Conservation (phyloP, 257 asterid genomes). For the Nicotiana tomentosiformis region DNA sequence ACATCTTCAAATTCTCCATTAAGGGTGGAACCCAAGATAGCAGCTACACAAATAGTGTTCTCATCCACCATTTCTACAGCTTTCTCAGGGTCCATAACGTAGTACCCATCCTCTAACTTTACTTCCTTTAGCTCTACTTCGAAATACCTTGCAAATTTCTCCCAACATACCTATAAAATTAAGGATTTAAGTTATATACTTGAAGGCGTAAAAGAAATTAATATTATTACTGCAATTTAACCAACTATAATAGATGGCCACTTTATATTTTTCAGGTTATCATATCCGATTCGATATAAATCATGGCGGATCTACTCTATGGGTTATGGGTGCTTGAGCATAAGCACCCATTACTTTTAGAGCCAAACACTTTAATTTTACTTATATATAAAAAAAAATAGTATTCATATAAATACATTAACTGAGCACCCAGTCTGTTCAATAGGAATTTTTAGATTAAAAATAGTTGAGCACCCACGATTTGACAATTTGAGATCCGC, state of each 20-base stretch:
- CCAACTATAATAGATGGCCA: not conserved
- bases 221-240: not conserved
- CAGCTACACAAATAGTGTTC: constrained; percentile 25
- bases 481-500: no score
- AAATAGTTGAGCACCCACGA: no score
- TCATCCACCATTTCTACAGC: constrained; percentile 28
- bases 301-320: no score
- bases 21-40: constrained; percentile 27
- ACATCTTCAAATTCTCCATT: constrained; percentile 32
- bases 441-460: no score
- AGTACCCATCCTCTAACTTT: constrained; percentile 20
- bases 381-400: no score
- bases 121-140: constrained; percentile 25
- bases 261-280: not conserved
- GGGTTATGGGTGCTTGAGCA: no score
- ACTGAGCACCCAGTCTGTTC: no score
- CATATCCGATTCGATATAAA: not conserved
- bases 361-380: no score
- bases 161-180: constrained; percentile 18
- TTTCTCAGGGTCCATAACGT: constrained; percentile 24
- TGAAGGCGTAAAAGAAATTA: no score
- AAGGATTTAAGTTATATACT: not conserved
- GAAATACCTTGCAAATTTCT: constrained; percentile 23
- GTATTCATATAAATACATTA: no score
- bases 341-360: no score